Base-by-base conservation (phyloP, 805 yeast genomes). In the Metschnikowia amazonensis region DNA sequence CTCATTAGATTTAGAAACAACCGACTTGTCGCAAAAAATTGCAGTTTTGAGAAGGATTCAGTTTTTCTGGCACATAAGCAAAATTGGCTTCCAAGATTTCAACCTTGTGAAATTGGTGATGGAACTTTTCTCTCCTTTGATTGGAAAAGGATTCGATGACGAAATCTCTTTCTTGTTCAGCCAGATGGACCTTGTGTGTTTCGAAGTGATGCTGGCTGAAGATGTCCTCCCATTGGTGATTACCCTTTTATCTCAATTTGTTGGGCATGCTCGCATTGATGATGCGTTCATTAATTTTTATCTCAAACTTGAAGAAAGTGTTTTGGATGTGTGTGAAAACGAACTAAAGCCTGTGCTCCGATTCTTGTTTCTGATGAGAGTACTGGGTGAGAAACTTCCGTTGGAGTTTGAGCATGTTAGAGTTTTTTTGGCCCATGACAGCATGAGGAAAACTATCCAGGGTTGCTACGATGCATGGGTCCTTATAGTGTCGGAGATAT, bases 91-190 rank as follows among this genome's bases (percentile, higher is more conserved):
- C 18, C 13, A 17, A 6, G 30, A 38, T 13, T 34, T 18, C 32
- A 17, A 27, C 13, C 32, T 49, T n/a, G 23, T 28, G 18, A 16
- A 24, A 10, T 24, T 49, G 31, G 10, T 40, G 1, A 13, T 41
- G 23, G 30, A 40, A 14, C 33, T 43, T 23, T 43, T 46, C 33
- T 28, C 39, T 7, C 43, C 52, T 1, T 37, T 32, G 17, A 25
- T 48, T 4, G 21, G 21, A 11, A 17, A 11, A 17, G 51, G 51
- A 3, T 13, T 24, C n/a, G 33, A 20, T n/a, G 18, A 8, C 4
- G 51, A 48, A 14, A 21, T 40, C 1, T 17, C 18, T 4, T 23
- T 39, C 10, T 17, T 49, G 25, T 29, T 75, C 3, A 36, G 50
- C 16, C 35, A 30, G 28, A 23, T 51, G 13, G 46, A 47, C 21